phyloP scores from a whole-genome alignment of 2,329 filamentous ascomycete genomes.

The Beauveria bassiana region DNA sequence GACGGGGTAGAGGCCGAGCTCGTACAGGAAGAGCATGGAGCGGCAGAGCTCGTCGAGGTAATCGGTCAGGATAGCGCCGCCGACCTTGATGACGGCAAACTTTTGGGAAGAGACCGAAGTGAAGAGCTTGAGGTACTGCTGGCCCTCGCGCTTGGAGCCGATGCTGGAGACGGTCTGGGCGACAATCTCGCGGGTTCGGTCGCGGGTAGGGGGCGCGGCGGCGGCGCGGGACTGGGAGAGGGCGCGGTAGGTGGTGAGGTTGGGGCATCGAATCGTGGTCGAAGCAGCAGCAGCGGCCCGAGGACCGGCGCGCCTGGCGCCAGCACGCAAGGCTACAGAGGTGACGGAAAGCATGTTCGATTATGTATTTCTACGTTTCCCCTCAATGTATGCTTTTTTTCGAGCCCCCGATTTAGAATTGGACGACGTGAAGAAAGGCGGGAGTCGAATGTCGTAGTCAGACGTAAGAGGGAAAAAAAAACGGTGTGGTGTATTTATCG shows the following conservation, averaged over 20 bases:
- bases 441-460: not conserved
- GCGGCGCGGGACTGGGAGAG: constrained; percentile 8
- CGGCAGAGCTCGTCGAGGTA: constrained; percentile 87
- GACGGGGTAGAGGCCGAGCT: constrained; percentile 89
- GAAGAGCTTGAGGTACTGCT: constrained; percentile 97
- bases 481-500: not conserved
- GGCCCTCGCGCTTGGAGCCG: constrained; percentile 89
- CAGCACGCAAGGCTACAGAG: constrained; percentile 35
- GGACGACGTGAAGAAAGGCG: not conserved
- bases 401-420: constrained; percentile 13
- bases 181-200: constrained; percentile 29
- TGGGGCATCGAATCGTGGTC: constrained; percentile 18
- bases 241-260: constrained; percentile 17
- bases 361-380: not conserved
- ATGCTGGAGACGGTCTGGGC: constrained; percentile 76
- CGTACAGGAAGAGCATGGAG: constrained; percentile 83
- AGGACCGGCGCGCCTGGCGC: constrained; percentile 33
- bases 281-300: constrained; percentile 19
- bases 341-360: constrained; percentile 34
- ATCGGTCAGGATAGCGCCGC: constrained; percentile 90
- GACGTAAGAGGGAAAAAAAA: not conserved
- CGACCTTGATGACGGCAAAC: constrained; percentile 97
- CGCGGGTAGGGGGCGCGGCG: constrained; percentile 15
- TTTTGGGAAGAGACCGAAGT: constrained; percentile 93
- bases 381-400: constrained; percentile 16